Evolutionary conservation across 2,329 filamentous ascomycete genomes (phyloP), one percentile per base, ranked within the genome.

Genomic region (Diatrype stigma): DNA sequence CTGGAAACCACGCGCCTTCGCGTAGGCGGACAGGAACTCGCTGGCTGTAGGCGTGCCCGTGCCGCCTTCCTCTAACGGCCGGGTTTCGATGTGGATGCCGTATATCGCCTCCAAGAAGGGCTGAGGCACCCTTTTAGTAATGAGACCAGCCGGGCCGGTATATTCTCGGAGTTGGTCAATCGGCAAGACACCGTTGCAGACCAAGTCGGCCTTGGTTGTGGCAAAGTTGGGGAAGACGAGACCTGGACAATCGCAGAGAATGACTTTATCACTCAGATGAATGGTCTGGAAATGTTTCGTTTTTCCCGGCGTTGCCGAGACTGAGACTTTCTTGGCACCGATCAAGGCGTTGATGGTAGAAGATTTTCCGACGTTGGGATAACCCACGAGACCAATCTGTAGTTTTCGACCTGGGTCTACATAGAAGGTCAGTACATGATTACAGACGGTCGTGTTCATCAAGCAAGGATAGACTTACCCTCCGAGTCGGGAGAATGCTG

Each of bases 261-360:
- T 81, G 56, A 99, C 90, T 52, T 85, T 84, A 1, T 94, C 88
- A 52, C 89, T 94, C 30, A 99, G 82, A 67, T 96, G 92, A 52
- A 99, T 94, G 1, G 94, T 99, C 71, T 99, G 94, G 75, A 99
- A 99, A 65, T 99, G 94, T 76, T 99, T 99, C 14, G 94, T 99
- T 75, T 99, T 99, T 68, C 94, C 94, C 3, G 94, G 94, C 1
- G 94, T 99, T 14, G 93, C 87, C 16, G 94, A 99, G 37, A 99
- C 95, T 0, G 93, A 97, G 6, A 99, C 94, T 74, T 97, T 99
- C 76, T 97, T 99, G 50, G 94, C 86, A 47, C 95, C 95, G 52
- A 97, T 92, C n/a, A 99, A 81, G 40, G 94, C 93, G 74, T 99
- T 99, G 79, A 99, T 99, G 16, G 94, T 99, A 46, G 92, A 96